A percentile compares a stretch with the other conserved stretches of the same genome.
Conservation (phyloP, 2,329 filamentous ascomycete genomes). For the Nemania abortiva region DNA sequence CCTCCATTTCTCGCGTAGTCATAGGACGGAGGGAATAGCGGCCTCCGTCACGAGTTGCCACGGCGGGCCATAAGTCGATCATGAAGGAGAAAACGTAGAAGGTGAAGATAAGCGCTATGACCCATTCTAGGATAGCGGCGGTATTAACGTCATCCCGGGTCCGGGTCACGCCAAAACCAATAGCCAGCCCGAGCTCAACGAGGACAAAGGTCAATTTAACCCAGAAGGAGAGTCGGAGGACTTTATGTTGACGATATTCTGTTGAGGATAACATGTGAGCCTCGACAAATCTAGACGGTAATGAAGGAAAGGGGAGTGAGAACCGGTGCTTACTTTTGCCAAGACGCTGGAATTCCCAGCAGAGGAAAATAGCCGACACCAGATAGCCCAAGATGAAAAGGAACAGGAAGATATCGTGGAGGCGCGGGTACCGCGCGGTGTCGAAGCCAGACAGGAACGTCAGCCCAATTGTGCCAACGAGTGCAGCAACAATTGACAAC, state of each 20-base stretch:
- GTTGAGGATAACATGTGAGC: background rate
- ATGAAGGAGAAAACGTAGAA: slow-evolving; percentile 90
- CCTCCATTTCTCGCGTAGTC: slow-evolving; percentile 46
- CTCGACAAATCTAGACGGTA: slow-evolving; percentile 6
- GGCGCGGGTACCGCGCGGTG: slow-evolving; percentile 72
- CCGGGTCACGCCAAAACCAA: slow-evolving; percentile 76
- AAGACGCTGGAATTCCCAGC: slow-evolving; percentile 88
- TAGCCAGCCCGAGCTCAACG: slow-evolving; percentile 78
- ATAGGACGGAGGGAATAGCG: slow-evolving; percentile 43
- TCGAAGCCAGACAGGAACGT: slow-evolving; percentile 90
- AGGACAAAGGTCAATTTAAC: slow-evolving; percentile 89
- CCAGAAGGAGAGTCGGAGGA: slow-evolving; percentile 85
- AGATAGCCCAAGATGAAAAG: slow-evolving; percentile 91
- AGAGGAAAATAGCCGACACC: slow-evolving; percentile 87
- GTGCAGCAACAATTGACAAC: slow-evolving; percentile 74
- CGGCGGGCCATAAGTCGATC: slow-evolving; percentile 86
- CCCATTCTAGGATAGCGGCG: slow-evolving; percentile 83
- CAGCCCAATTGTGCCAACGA: slow-evolving; percentile 82
- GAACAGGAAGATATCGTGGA: slow-evolving; percentile 82
- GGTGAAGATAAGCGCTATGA: slow-evolving; percentile 85
- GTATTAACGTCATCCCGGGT: slow-evolving; percentile 66
- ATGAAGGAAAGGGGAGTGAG: background rate
- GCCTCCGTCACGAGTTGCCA: slow-evolving; percentile 61
- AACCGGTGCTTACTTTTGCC: slow-evolving; percentile 70
- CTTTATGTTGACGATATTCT: slow-evolving; percentile 79